Evolutionary conservation across 2,329 filamentous ascomycete species (phyloP).

Genomic region (Penicillium sumatraense): DNA sequence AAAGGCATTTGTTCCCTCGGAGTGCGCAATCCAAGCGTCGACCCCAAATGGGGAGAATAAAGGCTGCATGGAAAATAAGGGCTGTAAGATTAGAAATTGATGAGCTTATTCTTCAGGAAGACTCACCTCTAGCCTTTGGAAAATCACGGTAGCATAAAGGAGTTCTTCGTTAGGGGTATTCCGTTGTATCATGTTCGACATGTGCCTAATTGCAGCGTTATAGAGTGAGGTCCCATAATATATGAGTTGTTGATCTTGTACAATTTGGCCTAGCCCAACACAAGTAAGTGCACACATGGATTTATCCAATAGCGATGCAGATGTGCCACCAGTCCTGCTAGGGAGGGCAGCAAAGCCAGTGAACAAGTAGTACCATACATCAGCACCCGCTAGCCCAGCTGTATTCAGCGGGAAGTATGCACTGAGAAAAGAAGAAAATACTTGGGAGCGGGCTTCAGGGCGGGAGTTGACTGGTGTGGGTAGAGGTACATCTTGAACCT

Average conservation of each 20-base stretch:
- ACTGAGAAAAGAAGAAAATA: not conserved
- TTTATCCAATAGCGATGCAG: not conserved
- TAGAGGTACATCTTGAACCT: not conserved
- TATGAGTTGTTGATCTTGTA: not conserved
- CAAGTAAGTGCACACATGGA: constrained; percentile 1
- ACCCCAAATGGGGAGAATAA: constrained; percentile 2
- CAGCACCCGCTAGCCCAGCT: not conserved
- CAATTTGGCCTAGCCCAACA: not conserved
- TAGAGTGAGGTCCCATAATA: not conserved
- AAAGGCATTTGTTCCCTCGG: not conserved
- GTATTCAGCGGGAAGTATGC: not conserved
- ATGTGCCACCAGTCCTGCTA: not conserved
- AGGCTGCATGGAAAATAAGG: not conserved
- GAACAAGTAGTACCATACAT: not conserved
- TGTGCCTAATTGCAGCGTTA: not conserved
- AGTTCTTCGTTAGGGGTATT: constrained; percentile 1
- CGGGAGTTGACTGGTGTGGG: not conserved
- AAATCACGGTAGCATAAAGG: not conserved
- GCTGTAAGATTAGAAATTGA: not conserved
- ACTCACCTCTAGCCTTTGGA: constrained; percentile 1
- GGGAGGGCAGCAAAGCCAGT: not conserved
- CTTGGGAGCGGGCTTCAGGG: not conserved
- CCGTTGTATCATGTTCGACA: constrained; percentile 1
- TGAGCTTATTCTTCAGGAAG: not conserved
- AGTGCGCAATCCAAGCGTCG: constrained; percentile 1